Base-by-base conservation (phyloP, 305 asterid genomes). In the Solanum aculeatissimum region DNA sequence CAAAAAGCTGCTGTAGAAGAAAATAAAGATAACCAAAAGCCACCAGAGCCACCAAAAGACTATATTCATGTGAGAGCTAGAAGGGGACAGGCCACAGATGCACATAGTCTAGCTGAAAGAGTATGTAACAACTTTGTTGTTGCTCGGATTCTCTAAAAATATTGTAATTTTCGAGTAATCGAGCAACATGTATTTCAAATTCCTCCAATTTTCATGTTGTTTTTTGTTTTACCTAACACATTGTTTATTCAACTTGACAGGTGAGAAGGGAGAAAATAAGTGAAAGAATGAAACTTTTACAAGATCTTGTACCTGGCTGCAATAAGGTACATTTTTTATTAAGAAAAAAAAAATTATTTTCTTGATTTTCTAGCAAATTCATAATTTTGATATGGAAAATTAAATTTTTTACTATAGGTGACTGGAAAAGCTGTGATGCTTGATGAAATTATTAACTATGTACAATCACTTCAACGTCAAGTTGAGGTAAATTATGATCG, bases 391-490 rank as follows among this genome's bases (percentile, higher is more conserved):
- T n/a, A 10, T 19, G 62, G 16, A 4, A 45, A n/a, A 19, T 8
- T 43, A 19, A 62, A 25, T 10, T 80, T 27, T 78, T 21, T 38
- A 15, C 7, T 2, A 68, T 87, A 95, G 98, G 96, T 94, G 51
- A 94, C 98, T 69, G 99, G 99, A 55, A 96, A 96, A 93, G 99
- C 99, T 82, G 97, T 96, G 14, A 94, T 96, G 99, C 96, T 95
- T 75, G 99, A 95, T 90, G 99, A 95, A 91, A 95, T 95, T 83
- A 95, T 95, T 79, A 95, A 95, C 70, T 95, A 95, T 63, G 98
- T 95, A 66, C 98, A 94, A 90, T 95, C 99, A 47, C 89, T 96
- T 32, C 98, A 96, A 83, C 87, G 96, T 1, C 99, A 96, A 90
- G 99, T 96, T 58, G 98, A 94, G 98, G 98, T 94, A 87, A 88